Percentiles rank a stretch among this genome's conserved stretches.
phyloP scores from a whole-genome alignment of 2,329 filamentous ascomycete species.

The Moelleriella libera region DNA sequence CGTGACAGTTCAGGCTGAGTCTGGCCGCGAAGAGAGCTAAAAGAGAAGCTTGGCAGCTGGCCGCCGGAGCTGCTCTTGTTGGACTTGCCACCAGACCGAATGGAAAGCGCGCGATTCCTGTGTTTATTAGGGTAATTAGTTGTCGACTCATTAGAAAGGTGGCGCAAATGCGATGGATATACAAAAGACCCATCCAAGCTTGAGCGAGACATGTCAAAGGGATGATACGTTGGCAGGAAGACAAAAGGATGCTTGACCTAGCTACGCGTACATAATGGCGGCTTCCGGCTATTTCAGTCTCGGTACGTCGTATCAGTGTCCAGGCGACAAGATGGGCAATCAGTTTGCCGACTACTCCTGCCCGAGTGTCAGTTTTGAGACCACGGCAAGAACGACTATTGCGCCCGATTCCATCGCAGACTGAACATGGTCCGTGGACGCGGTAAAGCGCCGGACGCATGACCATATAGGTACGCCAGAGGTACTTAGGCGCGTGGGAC shows the following conservation, averaged over 20 bases:
- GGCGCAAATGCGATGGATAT: slow-evolving; percentile 7
- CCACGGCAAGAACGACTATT: no score
- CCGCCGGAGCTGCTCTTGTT: slow-evolving; percentile 21
- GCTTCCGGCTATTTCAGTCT: neutral
- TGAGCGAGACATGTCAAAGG: slow-evolving; percentile 14
- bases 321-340: no score
- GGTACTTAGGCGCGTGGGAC: no score
- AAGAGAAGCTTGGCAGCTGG: slow-evolving; percentile 57
- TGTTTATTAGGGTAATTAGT: slow-evolving; percentile 12
- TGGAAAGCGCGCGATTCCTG: slow-evolving; percentile 62
- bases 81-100: slow-evolving; percentile 51
- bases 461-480: no score
- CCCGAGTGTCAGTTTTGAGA: no score
- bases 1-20: slow-evolving; percentile 80
- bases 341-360: no score
- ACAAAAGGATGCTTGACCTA: neutral
- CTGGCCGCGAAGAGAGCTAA: slow-evolving; percentile 72
- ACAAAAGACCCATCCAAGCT: slow-evolving; percentile 16
- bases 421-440: no score
- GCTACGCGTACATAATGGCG: slow-evolving; percentile 3
- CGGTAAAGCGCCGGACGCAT: no score
- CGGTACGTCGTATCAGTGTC: neutral
- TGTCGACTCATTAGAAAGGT: slow-evolving; percentile 7
- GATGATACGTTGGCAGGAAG: no score
- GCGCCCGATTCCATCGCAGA: no score